Evolutionary conservation across 1,139 yeast species (phyloP).

Genomic region (Kodamaea arcana): DNA sequence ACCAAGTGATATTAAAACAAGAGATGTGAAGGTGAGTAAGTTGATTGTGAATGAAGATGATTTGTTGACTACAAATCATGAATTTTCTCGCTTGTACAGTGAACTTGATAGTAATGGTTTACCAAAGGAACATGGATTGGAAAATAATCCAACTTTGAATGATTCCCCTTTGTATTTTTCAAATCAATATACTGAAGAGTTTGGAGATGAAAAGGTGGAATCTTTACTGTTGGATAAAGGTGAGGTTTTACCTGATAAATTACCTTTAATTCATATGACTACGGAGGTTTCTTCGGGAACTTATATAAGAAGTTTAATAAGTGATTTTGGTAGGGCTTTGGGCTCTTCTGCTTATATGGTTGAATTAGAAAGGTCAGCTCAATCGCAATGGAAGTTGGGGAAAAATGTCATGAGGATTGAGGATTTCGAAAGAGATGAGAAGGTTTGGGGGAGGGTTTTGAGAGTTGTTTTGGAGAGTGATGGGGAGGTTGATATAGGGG

Average conservation of each 20-base stretch:
- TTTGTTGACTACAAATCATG: slow-evolving; percentile 53
- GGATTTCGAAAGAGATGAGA: slow-evolving; percentile 59
- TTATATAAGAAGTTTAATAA: slow-evolving; percentile 82
- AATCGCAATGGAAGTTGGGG: slow-evolving; percentile 78
- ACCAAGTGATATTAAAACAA: slow-evolving; percentile 73
- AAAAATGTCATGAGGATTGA: slow-evolving; percentile 64
- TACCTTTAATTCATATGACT: slow-evolving; percentile 67
- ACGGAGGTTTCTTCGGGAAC: slow-evolving; percentile 93
- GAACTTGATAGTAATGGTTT: slow-evolving; percentile 51
- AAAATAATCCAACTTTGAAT: slow-evolving; percentile 56
- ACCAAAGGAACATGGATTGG: slow-evolving; percentile 43
- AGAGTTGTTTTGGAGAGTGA: slow-evolving; percentile 43
- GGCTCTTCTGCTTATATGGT: slow-evolving; percentile 89
- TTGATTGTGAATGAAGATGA: slow-evolving; percentile 52
- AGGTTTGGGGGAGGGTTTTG: slow-evolving; percentile 67
- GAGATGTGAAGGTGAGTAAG: slow-evolving; percentile 62
- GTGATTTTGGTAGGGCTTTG: slow-evolving; percentile 83
- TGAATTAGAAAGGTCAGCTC: slow-evolving; percentile 65
- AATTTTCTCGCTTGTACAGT: slow-evolving; percentile 47
- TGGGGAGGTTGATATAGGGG: slow-evolving; percentile 23
- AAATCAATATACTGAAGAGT: slow-evolving; percentile 42
- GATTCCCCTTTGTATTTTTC: slow-evolving; percentile 62
- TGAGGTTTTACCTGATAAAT: slow-evolving; percentile 26
- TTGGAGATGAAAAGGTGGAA: slow-evolving; percentile 27
- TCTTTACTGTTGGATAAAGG: slow-evolving; percentile 23